Base-by-base conservation (phyloP, 108 stramenopile genomes). In the Nitzschia sp. region DNA sequence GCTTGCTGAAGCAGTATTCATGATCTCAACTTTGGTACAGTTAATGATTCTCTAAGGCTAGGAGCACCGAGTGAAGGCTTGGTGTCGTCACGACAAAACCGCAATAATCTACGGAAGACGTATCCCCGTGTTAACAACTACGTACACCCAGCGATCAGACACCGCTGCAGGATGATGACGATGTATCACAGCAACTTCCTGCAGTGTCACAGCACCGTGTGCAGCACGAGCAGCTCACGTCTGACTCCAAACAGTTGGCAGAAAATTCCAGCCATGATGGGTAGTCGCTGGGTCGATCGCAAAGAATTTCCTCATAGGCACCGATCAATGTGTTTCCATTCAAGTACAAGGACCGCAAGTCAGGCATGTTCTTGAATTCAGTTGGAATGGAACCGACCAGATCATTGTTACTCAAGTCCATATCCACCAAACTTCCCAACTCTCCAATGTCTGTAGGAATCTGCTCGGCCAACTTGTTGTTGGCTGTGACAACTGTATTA, bases 341-440 rank as follows among this genome's bases (percentile, higher is more conserved):
- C 43, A 69, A 10, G 8, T 12, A 9, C 0, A 69, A 8, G 0
- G 12, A 8, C 21, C 20, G 6, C 34, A 80, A 41, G 22, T 51
- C 39, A 20, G 48, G 43, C 43, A 82, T 51, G 40, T 57, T 75
- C 0, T 72, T 65, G 40, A 85, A 40, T 44, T 82, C 67, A 38
- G 78, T 68, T 9, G 84, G 75, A 15, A 85, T 53, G 9, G 55
- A 53, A 21, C 78, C 80, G 21, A 26, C 66, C 43, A 85, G 34
- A 17, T 29, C n/a, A 55, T 81, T 81, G 34, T 64, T 60, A 7
- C 70, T 20, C 48, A 81, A 15, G 50, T 71, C 75, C 51, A 81
- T 24, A 25, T 24, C 10, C 19, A 51, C 48, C 17, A 69, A 37
- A 21, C 40, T 78, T 8, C 43, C 50, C 67, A 72, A 40, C 8